These are phyloP conservation scores for Cyclospora cayetanensis DNA, from an alignment of 169 alveolate species.

Conservation along the genomic window DNA sequence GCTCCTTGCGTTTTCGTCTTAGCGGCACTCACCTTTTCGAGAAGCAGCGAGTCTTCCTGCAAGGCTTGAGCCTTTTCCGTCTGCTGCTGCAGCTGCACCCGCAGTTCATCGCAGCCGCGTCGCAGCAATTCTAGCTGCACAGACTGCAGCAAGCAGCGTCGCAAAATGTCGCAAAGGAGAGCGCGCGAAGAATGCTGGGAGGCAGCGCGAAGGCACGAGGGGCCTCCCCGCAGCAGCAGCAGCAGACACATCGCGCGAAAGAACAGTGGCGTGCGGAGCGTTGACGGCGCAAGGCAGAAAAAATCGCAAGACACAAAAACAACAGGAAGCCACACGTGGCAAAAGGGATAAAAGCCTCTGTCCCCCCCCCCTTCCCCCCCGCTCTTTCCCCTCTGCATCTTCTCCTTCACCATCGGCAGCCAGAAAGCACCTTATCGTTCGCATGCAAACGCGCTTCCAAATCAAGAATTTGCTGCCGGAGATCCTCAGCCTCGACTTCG, in stretches of 20 bases:
- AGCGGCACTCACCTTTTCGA: not conserved
- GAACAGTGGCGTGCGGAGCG: no score
- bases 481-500: no score
- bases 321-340: no score
- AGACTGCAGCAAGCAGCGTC: not conserved
- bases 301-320: no score
- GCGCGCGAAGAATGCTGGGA: no score
- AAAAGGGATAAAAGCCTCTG: no score
- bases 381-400: no score
- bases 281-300: no score
- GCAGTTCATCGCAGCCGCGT: not conserved
- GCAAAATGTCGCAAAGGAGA: not conserved
- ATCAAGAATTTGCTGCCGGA: no score
- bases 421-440: not conserved
- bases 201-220: no score
- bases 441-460: not conserved
- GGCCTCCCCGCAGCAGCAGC: conserved; percentile 18
- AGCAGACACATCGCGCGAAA: no score
- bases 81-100: not conserved
- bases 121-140: not conserved
- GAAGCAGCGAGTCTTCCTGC: not conserved
- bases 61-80: not conserved
- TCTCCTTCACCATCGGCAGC: not conserved
- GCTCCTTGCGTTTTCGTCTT: not conserved
- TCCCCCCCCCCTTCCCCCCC: no score